phyloP scores from a whole-genome alignment of 2,329 filamentous ascomycete genomes.

The Elsinoe arachidis region DNA sequence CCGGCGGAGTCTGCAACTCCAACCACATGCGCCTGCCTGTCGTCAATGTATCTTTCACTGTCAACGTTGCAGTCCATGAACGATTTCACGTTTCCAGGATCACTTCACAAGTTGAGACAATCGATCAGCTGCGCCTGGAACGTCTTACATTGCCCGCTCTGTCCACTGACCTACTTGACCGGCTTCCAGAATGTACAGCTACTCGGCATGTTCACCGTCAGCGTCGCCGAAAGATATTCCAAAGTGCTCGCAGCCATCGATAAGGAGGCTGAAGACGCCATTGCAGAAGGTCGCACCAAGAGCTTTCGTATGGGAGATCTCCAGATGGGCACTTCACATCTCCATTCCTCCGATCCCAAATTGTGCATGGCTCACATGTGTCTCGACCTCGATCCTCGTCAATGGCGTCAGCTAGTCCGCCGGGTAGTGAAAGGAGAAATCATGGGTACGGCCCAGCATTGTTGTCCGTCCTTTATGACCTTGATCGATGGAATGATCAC shows the following conservation, averaged over 20 bases:
- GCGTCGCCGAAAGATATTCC: slow-evolving; percentile 34
- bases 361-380: slow-evolving; percentile 27
- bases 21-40: slow-evolving; percentile 36
- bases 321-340: slow-evolving; percentile 29
- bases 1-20: slow-evolving; percentile 8
- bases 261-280: slow-evolving; percentile 29
- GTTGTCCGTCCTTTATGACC: slow-evolving; percentile 27
- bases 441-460: slow-evolving; percentile 25
- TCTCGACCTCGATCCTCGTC: slow-evolving; percentile 34
- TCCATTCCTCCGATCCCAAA: slow-evolving; percentile 39
- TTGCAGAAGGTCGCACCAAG: slow-evolving; percentile 29
- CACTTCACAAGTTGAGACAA: slow-evolving; percentile 33
- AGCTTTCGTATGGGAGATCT: slow-evolving; percentile 37
- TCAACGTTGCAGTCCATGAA: slow-evolving; percentile 33
- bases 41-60: slow-evolving; percentile 38
- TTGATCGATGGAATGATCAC: slow-evolving; percentile 33
- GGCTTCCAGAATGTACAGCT: slow-evolving; percentile 39
- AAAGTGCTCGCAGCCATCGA: slow-evolving; percentile 35
- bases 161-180: slow-evolving; percentile 34
- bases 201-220: slow-evolving; percentile 34
- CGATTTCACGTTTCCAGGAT: slow-evolving; percentile 34
- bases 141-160: slow-evolving; percentile 35
- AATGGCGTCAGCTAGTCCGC: slow-evolving; percentile 38
- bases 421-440: slow-evolving; percentile 39
- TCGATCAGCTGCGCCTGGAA: slow-evolving; percentile 33